Percentiles rank a stretch among this genome's conserved stretches.
phyloP scores from a whole-genome alignment of 116 monocot genomes.

The Phalaenopsis hybrid region DNA sequence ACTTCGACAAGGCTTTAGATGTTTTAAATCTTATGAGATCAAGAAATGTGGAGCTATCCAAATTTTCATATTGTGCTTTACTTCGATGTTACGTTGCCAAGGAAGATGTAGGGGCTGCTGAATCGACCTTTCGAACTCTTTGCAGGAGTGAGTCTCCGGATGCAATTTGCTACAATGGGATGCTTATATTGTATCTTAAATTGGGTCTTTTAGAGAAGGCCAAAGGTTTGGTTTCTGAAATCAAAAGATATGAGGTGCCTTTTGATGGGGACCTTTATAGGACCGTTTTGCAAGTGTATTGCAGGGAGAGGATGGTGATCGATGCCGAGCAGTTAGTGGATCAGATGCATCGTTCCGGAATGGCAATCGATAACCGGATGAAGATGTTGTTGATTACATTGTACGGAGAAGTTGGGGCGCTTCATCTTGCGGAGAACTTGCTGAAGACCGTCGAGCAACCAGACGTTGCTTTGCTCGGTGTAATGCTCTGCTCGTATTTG shows the following conservation, averaged over 20 bases:
- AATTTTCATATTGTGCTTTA: conserved; percentile 53
- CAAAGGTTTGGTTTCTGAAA: conserved; percentile 45
- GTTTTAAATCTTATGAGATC: conserved; percentile 63
- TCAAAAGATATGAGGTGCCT: conserved; percentile 41
- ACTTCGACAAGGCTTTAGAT: conserved; percentile 57
- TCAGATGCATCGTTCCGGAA: conserved; percentile 51
- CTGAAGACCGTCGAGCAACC: conserved; percentile 47
- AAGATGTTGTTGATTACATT: conserved; percentile 55
- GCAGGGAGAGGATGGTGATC: conserved; percentile 48
- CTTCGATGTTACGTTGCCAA: conserved; percentile 70
- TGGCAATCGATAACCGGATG: conserved; percentile 39
- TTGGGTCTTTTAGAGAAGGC: conserved; percentile 71
- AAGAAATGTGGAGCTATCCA: conserved; percentile 48
- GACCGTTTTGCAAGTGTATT: conserved; percentile 56
- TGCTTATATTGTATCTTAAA: conserved; percentile 67
- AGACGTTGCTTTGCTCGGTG: conserved; percentile 41
- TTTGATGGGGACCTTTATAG: conserved; percentile 65
- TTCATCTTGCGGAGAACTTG: conserved; percentile 56
- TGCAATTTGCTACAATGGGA: conserved; percentile 55
- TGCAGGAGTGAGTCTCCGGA: conserved; percentile 34
- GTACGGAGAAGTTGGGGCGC: conserved; percentile 61
- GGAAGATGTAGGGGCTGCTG: conserved; percentile 67
- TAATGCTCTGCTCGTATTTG: conserved; percentile 54
- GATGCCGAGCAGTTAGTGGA: conserved; percentile 60
- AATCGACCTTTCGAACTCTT: conserved; percentile 52